phyloP scores from a whole-genome alignment of 148 eudicot genomes.

The Limonium bicolor region DNA sequence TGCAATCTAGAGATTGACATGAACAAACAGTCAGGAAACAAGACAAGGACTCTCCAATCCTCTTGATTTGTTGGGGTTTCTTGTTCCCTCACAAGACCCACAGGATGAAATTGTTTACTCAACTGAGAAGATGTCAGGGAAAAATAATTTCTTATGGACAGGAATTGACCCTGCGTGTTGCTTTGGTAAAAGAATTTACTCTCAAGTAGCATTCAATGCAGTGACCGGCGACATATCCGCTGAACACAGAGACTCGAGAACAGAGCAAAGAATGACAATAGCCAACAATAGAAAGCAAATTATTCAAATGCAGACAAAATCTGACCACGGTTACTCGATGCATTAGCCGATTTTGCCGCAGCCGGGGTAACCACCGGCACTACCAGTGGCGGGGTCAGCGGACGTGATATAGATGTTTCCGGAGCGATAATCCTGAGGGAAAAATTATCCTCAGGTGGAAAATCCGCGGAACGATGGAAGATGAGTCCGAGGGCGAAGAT shows the following conservation, averaged over 20 bases:
- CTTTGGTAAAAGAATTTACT: no score
- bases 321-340: background rate
- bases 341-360: background rate
- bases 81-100: no score
- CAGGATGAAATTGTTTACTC: no score
- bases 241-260: no score
- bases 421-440: background rate
- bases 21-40: background rate
- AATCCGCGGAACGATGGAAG: constrained; percentile 11
- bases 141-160: no score
- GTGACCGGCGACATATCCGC: background rate
- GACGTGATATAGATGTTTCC: background rate
- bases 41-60: no score
- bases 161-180: no score
- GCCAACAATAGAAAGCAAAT: background rate
- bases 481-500: constrained; percentile 22
- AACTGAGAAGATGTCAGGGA: no score
- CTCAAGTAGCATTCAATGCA: background rate
- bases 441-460: constrained; percentile 6
- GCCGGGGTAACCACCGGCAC: background rate
- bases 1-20: no score
- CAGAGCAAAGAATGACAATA: background rate
- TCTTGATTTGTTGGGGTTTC: no score
- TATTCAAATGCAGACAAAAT: background rate
- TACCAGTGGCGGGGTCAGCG: background rate